These are phyloP conservation scores for Pleurotus giganteus DNA, from an alignment of 768 basidiomycete genomes.

Conservation along the genomic window DNA sequence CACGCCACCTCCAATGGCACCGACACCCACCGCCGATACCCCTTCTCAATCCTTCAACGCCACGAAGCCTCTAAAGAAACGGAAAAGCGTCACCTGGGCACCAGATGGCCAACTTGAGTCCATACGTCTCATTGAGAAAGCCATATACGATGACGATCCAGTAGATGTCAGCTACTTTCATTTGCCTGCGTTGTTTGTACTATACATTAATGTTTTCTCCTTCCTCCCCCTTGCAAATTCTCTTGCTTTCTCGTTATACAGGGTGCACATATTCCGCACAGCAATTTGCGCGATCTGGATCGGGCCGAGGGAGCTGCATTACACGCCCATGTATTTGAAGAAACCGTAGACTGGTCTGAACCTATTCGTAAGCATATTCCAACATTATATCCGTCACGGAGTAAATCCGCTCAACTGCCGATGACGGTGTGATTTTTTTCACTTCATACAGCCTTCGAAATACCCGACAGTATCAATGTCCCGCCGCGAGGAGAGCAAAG, in stretches of 20 bases:
- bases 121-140: slow-evolving; percentile 79
- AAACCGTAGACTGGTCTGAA: slow-evolving; percentile 84
- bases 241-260: slow-evolving; percentile 40
- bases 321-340: slow-evolving; percentile 82
- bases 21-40: slow-evolving; percentile 30
- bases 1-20: slow-evolving; percentile 47
- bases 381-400: slow-evolving; percentile 16
- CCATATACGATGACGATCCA: slow-evolving; percentile 87
- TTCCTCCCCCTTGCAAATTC: slow-evolving; percentile 20
- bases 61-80: slow-evolving; percentile 53
- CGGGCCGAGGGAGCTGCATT: slow-evolving; percentile 84
- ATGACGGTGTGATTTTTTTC: slow-evolving; percentile 10
- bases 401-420: slow-evolving; percentile 11
- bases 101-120: slow-evolving; percentile 71
- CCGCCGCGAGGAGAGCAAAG: slow-evolving; percentile 63
- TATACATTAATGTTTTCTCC: slow-evolving; percentile 50
- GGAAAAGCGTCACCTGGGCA: slow-evolving; percentile 80
- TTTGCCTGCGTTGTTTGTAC: slow-evolving; percentile 39
- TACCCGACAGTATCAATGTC: slow-evolving; percentile 55
- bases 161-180: slow-evolving; percentile 72
- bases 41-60: slow-evolving; percentile 17
- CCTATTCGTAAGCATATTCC: slow-evolving; percentile 63
- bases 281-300: slow-evolving; percentile 79
- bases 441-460: slow-evolving; percentile 51
- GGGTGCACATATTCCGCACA: slow-evolving; percentile 67